Evolutionary conservation across 176 grass and related monocot genomes (phyloP), one percentile per base, ranked within the genome.

Genomic region (Saccharum spontaneum): DNA sequence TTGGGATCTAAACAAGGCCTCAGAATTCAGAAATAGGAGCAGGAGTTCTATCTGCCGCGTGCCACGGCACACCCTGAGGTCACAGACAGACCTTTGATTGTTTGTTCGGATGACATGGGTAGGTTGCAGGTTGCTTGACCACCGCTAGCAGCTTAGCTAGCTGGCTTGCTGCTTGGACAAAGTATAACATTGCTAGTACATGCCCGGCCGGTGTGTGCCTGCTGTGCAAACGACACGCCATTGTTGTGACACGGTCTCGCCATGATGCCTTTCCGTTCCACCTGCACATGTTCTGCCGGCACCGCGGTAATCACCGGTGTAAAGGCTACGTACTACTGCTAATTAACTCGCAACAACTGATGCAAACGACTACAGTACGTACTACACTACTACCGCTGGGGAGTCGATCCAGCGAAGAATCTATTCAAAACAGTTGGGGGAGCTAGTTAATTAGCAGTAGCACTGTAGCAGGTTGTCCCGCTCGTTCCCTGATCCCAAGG

Each of bases 401-500:
- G 3, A 22, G 18, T 10, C 71, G 16, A 73, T 30, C 71, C 60
- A 50, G 71, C 86, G 10, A 87, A 84, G 60, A 84, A 88, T 79
- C 76, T 75, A 43, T 69, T 75, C 87, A 50, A 89, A 89, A 87
- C 78, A 28, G 0, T 62, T 26, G 50, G 59, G 57, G 1, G 22
- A 62, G 59, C 59, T 61, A 24, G 55, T 23, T 60, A n/a, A 60
- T 23, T 23, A 23, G 57, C 57, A 18, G 50, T 52, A 5, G 46
- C 4, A 49, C 14, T 16, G 46, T 49, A 52, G 49, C 14, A 52
- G 49, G 12, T 12, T 15, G 50, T 45, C 67, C 28, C 38, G 7
- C 38, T 24, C 1, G 3, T 68, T 18, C 34, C 48, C 71, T 55
- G 89, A 90, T 91, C 89, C 89, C 81, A 40, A 91, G 71, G 77